phyloP scores from a whole-genome alignment of 306 rosid genomes.

The Prinsepia uniflora region DNA sequence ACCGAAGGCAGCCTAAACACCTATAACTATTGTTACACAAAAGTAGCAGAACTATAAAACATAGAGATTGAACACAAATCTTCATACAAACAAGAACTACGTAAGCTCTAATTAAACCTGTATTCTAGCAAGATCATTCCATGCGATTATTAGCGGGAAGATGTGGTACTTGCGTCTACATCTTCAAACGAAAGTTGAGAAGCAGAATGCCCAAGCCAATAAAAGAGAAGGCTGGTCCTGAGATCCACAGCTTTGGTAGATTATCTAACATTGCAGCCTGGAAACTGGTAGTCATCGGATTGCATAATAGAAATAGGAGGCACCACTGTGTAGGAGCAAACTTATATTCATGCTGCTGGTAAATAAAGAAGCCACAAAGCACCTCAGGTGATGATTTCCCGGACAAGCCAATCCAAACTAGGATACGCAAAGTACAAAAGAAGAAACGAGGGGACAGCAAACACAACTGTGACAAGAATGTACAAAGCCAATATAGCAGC shows the following conservation, averaged over 20 bases:
- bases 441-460: slow-evolving; percentile 89
- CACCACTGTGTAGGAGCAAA: slow-evolving; percentile 27
- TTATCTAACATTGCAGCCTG: slow-evolving; percentile 10
- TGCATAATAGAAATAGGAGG: slow-evolving; percentile 15
- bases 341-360: slow-evolving; percentile 31
- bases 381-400: slow-evolving; percentile 72
- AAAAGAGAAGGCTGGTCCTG: background rate
- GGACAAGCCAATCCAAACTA: slow-evolving; percentile 94
- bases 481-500: slow-evolving; percentile 82
- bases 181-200: slow-evolving; percentile 16
- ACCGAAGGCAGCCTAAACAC: background rate
- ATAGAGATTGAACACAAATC: background rate
- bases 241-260: background rate
- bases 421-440: slow-evolving; percentile 92
- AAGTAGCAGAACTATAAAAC: slow-evolving; percentile 1
- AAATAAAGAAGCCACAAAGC: slow-evolving; percentile 18
- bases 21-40: slow-evolving; percentile 9
- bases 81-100: slow-evolving; percentile 16
- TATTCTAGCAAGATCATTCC: slow-evolving; percentile 14
- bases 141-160: slow-evolving; percentile 23
- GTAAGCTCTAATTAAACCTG: slow-evolving; percentile 7
- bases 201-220: slow-evolving; percentile 18
- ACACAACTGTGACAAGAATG: slow-evolving; percentile 71
- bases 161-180: background rate
- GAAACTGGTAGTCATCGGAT: slow-evolving; percentile 33